Percentiles rank a stretch among this genome's conserved stretches.
Evolutionary conservation across 2,329 filamentous ascomycete genomes (phyloP).

Genomic region (Ceratocystis lukuohia): DNA sequence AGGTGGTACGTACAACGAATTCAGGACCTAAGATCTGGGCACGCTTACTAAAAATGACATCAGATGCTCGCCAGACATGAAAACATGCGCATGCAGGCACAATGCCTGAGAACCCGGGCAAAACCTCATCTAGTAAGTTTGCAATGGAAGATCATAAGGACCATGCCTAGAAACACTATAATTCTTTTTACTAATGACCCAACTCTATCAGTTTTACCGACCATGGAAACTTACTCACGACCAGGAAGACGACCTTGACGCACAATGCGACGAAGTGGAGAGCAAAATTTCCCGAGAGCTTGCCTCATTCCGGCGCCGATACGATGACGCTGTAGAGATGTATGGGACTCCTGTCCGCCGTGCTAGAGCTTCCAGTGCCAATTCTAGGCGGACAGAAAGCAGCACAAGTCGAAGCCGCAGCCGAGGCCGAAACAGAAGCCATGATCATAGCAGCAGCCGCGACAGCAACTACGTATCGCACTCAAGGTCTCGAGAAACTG

Average conservation of each 20-base stretch:
- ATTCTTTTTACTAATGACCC: background rate
- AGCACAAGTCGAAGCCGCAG: conserved; percentile 15
- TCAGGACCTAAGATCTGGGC: background rate
- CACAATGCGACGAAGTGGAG: conserved; percentile 55
- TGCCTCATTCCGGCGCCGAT: conserved; percentile 44
- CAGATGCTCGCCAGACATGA: conserved; percentile 65
- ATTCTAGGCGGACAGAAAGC: conserved; percentile 7
- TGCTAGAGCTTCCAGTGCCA: background rate
- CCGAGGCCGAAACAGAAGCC: conserved; percentile 1
- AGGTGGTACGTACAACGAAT: conserved; percentile 46
- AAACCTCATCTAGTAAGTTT: conserved; percentile 55
- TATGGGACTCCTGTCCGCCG: conserved; percentile 21
- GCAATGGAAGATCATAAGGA: background rate
- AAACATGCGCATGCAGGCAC: conserved; percentile 57
- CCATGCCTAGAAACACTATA: background rate
- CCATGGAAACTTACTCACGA: conserved; percentile 61
- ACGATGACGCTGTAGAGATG: conserved; percentile 28
- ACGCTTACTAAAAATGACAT: conserved; percentile 21
- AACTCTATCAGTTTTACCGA: conserved; percentile 55
- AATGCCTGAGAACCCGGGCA: conserved; percentile 57
- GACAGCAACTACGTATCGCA: background rate
- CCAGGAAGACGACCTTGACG: conserved; percentile 57
- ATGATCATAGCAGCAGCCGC: background rate
- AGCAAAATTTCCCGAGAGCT: conserved; percentile 50
- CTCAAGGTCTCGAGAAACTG: background rate